phyloP scores from a whole-genome alignment of 2,329 filamentous ascomycete genomes.

The Diaporthe destruens region DNA sequence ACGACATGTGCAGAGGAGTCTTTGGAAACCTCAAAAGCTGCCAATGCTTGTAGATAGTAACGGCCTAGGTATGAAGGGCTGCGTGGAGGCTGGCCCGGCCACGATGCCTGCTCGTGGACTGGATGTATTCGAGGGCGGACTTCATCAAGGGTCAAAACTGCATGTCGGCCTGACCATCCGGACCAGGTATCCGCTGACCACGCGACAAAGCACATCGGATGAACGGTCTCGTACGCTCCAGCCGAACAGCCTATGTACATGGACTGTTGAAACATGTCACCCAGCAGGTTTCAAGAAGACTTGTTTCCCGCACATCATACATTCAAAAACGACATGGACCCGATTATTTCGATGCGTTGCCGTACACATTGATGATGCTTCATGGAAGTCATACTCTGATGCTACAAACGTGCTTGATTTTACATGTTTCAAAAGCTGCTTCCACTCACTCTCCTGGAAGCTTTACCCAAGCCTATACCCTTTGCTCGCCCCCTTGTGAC shows the following conservation, averaged over 20 bases:
- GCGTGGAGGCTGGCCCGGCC: background rate
- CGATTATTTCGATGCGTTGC: background rate
- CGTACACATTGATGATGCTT: constrained; percentile 10
- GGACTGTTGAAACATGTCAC: constrained; percentile 6
- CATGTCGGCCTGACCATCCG: background rate
- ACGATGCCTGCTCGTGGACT: background rate
- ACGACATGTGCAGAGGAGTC: background rate
- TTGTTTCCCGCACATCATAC: constrained; percentile 24
- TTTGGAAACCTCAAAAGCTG: background rate
- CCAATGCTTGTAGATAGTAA: background rate
- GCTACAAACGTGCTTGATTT: background rate
- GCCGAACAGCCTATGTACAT: background rate
- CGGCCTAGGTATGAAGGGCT: background rate
- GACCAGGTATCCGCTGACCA: constrained; percentile 14
- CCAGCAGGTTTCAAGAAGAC: constrained; percentile 15
- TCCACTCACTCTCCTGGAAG: background rate
- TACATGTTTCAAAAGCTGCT: constrained; percentile 7
- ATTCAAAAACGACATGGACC: background rate
- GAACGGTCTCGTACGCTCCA: constrained; percentile 15
- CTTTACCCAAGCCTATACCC: constrained; percentile 75
- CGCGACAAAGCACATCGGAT: constrained; percentile 26
- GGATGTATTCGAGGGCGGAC: background rate
- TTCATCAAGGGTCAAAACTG: background rate
- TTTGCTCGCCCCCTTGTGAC: constrained; percentile 75
- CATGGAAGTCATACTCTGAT: background rate